These are phyloP conservation scores for Umbelopsis sp. DNA, from an alignment of 192 early-diverging fungal genomes.

Conservation along the genomic window DNA sequence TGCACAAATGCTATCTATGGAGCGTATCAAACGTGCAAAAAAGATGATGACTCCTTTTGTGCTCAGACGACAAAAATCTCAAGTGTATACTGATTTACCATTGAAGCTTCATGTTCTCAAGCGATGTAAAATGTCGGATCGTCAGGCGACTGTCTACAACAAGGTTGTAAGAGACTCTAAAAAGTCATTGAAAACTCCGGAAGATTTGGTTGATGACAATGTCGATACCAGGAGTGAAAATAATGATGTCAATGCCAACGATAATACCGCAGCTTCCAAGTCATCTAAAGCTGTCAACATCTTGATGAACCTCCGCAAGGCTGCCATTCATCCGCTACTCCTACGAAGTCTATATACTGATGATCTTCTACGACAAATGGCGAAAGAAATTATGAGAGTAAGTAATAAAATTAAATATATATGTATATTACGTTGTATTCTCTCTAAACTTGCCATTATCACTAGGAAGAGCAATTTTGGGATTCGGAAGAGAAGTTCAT, in stretches of 20 bases:
- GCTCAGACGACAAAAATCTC: slow-evolving; percentile 75
- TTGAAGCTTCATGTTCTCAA: slow-evolving; percentile 58
- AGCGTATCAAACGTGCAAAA: slow-evolving; percentile 77
- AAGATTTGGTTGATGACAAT: slow-evolving; percentile 17
- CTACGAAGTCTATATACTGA: slow-evolving; percentile 66
- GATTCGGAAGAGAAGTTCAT: slow-evolving; percentile 76
- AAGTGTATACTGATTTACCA: slow-evolving; percentile 70
- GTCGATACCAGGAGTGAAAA: neutral
- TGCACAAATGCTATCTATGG: slow-evolving; percentile 46
- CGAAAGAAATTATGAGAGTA: slow-evolving; percentile 55
- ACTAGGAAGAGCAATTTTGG: slow-evolving; percentile 69
- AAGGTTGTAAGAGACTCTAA: slow-evolving; percentile 39
- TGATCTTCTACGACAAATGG: slow-evolving; percentile 61
- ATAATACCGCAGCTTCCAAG: neutral
- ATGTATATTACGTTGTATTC: neutral
- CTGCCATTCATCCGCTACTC: slow-evolving; percentile 82
- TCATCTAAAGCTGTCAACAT: slow-evolving; percentile 33
- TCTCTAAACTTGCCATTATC: neutral
- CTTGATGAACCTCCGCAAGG: slow-evolving; percentile 86
- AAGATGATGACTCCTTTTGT: slow-evolving; percentile 90
- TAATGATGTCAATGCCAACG: neutral
- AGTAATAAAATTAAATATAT: neutral
- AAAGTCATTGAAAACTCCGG: slow-evolving; percentile 12
- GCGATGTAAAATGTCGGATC: slow-evolving; percentile 45
- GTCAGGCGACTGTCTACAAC: slow-evolving; percentile 60